phyloP scores from a whole-genome alignment of 208 protist species.

The Trypanosoma grayi region DNA sequence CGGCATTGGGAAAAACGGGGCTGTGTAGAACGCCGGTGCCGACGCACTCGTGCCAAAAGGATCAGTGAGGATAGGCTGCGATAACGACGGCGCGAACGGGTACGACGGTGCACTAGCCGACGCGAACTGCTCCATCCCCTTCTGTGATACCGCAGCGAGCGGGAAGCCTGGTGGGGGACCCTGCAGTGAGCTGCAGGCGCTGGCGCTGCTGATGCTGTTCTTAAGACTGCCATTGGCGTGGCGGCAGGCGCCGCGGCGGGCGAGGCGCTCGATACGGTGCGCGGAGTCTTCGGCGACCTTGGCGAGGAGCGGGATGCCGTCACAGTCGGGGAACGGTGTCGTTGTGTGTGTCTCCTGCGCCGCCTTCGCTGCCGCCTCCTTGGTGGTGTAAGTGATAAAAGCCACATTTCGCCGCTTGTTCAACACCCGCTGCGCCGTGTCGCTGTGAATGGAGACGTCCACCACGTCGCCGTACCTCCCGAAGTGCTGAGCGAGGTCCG shows the following conservation, averaged over 20 bases:
- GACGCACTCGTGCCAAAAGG: slow-evolving; percentile 1
- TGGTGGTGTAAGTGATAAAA: slow-evolving; percentile 71
- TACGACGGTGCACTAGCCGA: neutral
- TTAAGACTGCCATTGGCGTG: neutral
- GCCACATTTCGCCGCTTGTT: slow-evolving; percentile 54
- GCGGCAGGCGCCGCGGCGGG: slow-evolving; percentile 28
- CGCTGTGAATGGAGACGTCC: slow-evolving; percentile 68
- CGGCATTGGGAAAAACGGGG: slow-evolving; percentile 10
- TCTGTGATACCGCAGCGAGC: neutral
- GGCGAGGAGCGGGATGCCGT: slow-evolving; percentile 62
- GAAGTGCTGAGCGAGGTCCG: slow-evolving; percentile 48
- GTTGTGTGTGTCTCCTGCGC: slow-evolving; percentile 61
- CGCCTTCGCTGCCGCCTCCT: slow-evolving; percentile 49
- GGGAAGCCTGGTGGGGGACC: neutral
- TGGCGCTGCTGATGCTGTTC: neutral
- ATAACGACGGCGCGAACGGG: neutral
- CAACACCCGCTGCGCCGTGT: slow-evolving; percentile 36
- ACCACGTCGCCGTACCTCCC: slow-evolving; percentile 56
- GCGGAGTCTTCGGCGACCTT: slow-evolving; percentile 75
- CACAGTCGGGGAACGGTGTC: slow-evolving; percentile 57
- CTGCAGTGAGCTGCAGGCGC: neutral
- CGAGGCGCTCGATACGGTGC: slow-evolving; percentile 62
- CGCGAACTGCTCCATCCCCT: neutral
- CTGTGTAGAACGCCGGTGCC: slow-evolving; percentile 8
- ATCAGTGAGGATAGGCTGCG: neutral